phyloP scores from a whole-genome alignment of 1,284 basidiomycete species.

The Malassezia nana region DNA sequence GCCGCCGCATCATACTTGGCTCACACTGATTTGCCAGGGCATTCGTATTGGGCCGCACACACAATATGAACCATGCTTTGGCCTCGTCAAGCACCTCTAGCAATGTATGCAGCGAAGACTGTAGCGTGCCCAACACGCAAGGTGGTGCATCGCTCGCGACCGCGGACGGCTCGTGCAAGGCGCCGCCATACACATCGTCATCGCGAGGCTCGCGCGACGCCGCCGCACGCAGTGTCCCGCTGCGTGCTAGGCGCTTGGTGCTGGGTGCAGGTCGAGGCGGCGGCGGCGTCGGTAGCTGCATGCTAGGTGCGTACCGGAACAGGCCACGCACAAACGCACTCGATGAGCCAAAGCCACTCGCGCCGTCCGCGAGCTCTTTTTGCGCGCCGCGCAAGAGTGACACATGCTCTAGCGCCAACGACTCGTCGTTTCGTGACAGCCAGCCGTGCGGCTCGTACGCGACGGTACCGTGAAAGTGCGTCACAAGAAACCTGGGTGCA shows the following conservation, averaged over 20 bases:
- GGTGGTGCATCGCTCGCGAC: slow-evolving; percentile 21
- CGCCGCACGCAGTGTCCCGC: slow-evolving; percentile 28
- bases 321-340: slow-evolving; percentile 74
- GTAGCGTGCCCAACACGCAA: slow-evolving; percentile 80
- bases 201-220: slow-evolving; percentile 47
- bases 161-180: slow-evolving; percentile 17
- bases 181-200: slow-evolving; percentile 23
- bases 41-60: slow-evolving; percentile 85
- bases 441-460: slow-evolving; percentile 83
- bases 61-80: slow-evolving; percentile 84
- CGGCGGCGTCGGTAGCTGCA: slow-evolving; percentile 60
- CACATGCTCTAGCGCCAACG: slow-evolving; percentile 84
- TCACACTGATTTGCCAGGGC: slow-evolving; percentile 89
- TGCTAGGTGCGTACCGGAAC: slow-evolving; percentile 75
- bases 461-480: slow-evolving; percentile 80
- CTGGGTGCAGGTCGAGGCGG: slow-evolving; percentile 61
- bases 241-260: slow-evolving; percentile 26
- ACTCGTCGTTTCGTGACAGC: slow-evolving; percentile 77
- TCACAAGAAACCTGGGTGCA: slow-evolving; percentile 76
- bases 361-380: slow-evolving; percentile 35
- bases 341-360: slow-evolving; percentile 28
- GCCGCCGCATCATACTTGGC: slow-evolving; percentile 78
- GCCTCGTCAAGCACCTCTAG: slow-evolving; percentile 82
- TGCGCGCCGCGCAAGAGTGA: slow-evolving; percentile 64
- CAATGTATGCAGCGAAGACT: slow-evolving; percentile 67